A percentile compares a stretch with the other conserved stretches of the same genome.
These are phyloP conservation scores for Coemansia sp. DNA, from an alignment of 192 early-diverging fungal genomes.

Conservation along the genomic window DNA sequence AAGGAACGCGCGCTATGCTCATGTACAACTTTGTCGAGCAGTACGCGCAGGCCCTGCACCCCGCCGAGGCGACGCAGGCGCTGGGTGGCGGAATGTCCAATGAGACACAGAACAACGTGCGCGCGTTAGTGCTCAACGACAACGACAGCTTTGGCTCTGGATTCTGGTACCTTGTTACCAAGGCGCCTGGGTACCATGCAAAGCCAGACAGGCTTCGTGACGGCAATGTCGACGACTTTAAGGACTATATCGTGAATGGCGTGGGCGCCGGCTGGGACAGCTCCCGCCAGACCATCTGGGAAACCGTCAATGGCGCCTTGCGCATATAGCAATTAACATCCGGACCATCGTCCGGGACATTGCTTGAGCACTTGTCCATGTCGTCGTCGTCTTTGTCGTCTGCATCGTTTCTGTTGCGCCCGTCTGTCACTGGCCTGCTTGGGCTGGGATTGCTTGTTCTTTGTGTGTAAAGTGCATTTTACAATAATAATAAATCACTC, in stretches of 20 bases:
- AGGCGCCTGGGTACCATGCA: slow-evolving; percentile 18
- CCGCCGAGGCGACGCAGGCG: not conserved
- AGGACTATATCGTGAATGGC: slow-evolving; percentile 35
- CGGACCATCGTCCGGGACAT: not conserved
- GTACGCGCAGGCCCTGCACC: slow-evolving; percentile 34
- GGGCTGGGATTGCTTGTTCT: not conserved
- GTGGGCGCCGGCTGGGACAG: slow-evolving; percentile 29
- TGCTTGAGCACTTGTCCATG: not conserved
- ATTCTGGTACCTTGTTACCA: slow-evolving; percentile 40
- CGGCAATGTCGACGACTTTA: slow-evolving; percentile 41
- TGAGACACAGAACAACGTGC: slow-evolving; percentile 21
- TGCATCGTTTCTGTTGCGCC: not conserved
- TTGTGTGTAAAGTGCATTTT: not conserved
- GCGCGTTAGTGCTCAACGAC: slow-evolving; percentile 29
- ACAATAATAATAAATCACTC: not conserved
- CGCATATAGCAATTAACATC: not conserved
- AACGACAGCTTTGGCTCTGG: slow-evolving; percentile 52
- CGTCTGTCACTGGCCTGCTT: not conserved
- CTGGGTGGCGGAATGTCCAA: slow-evolving; percentile 3
- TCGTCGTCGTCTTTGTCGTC: not conserved
- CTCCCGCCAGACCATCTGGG: slow-evolving; percentile 32
- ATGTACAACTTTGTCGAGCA: slow-evolving; percentile 43
- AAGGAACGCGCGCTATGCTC: slow-evolving; percentile 49
- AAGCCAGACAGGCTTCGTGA: slow-evolving; percentile 19
- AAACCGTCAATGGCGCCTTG: slow-evolving; percentile 16